Conservation (phyloP, 129 eudicot species). For the Chrysanthemum makinoi region DNA sequence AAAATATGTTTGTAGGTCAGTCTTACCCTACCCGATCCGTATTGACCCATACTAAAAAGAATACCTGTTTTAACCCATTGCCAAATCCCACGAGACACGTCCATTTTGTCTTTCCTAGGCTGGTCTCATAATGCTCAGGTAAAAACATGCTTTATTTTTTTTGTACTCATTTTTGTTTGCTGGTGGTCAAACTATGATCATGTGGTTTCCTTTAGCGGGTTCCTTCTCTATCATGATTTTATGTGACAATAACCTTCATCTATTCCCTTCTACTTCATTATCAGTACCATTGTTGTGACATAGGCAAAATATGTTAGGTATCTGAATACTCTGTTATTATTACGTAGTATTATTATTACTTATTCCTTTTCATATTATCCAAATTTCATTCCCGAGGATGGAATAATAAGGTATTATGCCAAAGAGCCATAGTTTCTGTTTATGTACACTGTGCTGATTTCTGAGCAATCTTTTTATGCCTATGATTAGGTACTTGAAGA, state of each 20-base stretch:
- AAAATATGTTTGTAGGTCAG: background rate
- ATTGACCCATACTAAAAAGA: background rate
- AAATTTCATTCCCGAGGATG: background rate
- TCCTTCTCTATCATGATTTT: no score
- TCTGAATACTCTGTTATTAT: background rate
- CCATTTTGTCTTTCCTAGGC: background rate
- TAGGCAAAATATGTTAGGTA: background rate
- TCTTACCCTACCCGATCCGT: background rate
- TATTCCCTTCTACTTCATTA: background rate
- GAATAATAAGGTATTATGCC: background rate
- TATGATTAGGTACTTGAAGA: conserved; percentile 72
- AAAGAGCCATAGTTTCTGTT: background rate
- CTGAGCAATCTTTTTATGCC: background rate
- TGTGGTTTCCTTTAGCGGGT: background rate
- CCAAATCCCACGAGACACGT: background rate
- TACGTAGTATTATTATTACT: background rate
- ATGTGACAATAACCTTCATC: no score
- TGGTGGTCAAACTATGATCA: background rate
- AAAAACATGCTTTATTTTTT: background rate
- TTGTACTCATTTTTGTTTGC: background rate
- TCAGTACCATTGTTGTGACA: background rate
- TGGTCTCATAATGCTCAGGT: background rate
- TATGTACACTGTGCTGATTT: background rate
- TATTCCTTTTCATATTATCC: background rate
- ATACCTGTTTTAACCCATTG: background rate